Conservation (phyloP, 2,329 filamentous ascomycete genomes). For the Falciphora oryzae region DNA sequence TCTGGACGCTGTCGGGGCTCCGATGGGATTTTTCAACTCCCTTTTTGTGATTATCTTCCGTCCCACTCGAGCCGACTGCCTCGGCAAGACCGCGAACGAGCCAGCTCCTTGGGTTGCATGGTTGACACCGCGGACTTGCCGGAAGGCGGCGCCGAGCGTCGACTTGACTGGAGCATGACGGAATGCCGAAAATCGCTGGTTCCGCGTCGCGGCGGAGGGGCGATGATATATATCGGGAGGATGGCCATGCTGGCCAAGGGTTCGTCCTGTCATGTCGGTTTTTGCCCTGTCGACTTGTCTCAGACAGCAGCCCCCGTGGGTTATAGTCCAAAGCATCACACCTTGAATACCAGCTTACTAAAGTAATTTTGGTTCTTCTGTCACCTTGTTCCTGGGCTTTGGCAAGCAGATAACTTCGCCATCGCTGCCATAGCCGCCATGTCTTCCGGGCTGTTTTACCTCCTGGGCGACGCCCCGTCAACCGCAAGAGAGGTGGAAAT, state of each 20-base stretch:
- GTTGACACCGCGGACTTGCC: neutral
- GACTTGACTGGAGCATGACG: neutral
- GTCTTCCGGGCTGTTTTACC: slow-evolving; percentile 34
- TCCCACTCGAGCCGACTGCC: slow-evolving; percentile 2
- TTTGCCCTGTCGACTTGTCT: neutral
- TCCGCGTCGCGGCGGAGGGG: neutral
- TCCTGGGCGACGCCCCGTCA: slow-evolving; percentile 34
- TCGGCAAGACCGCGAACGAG: neutral
- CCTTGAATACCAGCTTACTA: neutral
- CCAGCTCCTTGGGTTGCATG: neutral
- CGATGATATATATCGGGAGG: neutral
- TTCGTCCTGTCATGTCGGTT: neutral
- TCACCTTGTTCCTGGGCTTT: too few relatives aligned
- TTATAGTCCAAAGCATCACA: neutral
- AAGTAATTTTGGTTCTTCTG: too few relatives aligned
- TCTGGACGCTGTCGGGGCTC: too few relatives aligned
- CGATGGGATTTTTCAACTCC: neutral
- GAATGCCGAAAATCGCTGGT: neutral
- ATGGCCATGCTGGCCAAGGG: neutral
- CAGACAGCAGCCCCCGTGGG: neutral
- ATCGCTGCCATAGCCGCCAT: slow-evolving; percentile 18
- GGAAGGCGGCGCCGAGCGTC: too few relatives aligned
- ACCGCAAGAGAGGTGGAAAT: slow-evolving; percentile 32
- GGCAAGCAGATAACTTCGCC: too few relatives aligned
- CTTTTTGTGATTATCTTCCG: neutral